Evolutionary conservation across 257 asterid species (phyloP).

Genomic region (Asclepias syriaca): DNA sequence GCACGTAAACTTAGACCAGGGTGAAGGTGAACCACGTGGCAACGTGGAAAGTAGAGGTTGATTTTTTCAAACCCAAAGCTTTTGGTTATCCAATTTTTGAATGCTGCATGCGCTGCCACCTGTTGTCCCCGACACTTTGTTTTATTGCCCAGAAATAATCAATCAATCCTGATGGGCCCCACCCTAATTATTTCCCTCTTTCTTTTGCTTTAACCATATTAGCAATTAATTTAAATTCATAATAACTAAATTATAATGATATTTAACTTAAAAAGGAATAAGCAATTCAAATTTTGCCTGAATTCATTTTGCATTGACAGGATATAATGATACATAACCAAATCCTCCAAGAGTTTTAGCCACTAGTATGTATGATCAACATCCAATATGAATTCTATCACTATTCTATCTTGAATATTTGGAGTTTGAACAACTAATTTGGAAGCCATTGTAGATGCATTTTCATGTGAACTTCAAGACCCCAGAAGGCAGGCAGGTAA

Average conservation of each 20-base stretch:
- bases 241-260: no score
- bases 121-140: background rate
- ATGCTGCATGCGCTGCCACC: background rate
- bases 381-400: background rate
- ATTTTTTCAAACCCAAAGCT: background rate
- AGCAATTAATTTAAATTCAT: no score
- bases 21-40: background rate
- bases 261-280: no score
- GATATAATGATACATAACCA: no score
- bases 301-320: background rate
- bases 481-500: background rate
- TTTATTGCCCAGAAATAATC: no score
- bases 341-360: no score
- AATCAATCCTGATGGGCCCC: no score
- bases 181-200: no score
- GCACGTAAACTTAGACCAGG: background rate
- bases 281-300: background rate
- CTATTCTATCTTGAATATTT: background rate
- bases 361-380: background rate
- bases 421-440: background rate
- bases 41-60: background rate
- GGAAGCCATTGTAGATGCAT: background rate
- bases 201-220: no score
- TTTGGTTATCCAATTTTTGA: background rate
- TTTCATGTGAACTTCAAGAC: background rate